Base-by-base conservation (phyloP, 257 asterid genomes). In the Hygrophila difformis region DNA sequence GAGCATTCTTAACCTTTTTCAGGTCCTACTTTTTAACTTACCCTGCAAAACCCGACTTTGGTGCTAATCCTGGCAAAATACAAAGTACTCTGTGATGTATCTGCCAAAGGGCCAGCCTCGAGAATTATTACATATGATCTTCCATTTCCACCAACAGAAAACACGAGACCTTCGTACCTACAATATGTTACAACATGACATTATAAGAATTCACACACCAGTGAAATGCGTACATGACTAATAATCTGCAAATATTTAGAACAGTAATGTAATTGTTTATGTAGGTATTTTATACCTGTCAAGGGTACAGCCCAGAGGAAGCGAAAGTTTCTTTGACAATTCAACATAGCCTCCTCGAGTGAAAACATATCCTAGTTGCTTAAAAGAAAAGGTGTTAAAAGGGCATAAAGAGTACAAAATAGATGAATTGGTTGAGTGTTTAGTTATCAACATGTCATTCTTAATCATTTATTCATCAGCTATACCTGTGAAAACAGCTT, bases 101-200 rank as follows among this genome's bases (percentile, higher is more conserved):
- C 94, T 18, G 88, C 80, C 34, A 65, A 59, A 53, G 96, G 95
- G 51, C 97, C 97, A 24, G 93, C 83, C 65, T 89, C 94, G 52
- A 89, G 96, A 62, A 89, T 85, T 21, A 89, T 42, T 46, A 85
- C 84, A 34, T 82, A 89, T 18, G 98, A 72, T 56, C 98, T 76
- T 56, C 97, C 98, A 64, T 89, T 89, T 37, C 96, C 98, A 35
- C 98, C 98, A 55, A 89, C 82, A 17, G 98, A 89, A 67, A 85
- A 76, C 49, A 89, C 77, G 19, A 89, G 83, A 49, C 98, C 98
- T 59, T 85, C 98, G 15, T 89, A 85, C 78, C 96, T 89, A 44
- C 45, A 51, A n/a, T n/a, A n/a, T n/a, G n/a, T 37, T 33, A 44
- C 14, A 48, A 45, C 34, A 18, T 40, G 26, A 56, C 34, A 12